Percentiles rank a stretch among this genome's conserved stretches.
Evolutionary conservation across 2,329 filamentous ascomycete species (phyloP).

Genomic region (Dryadomyces sulphureus): DNA sequence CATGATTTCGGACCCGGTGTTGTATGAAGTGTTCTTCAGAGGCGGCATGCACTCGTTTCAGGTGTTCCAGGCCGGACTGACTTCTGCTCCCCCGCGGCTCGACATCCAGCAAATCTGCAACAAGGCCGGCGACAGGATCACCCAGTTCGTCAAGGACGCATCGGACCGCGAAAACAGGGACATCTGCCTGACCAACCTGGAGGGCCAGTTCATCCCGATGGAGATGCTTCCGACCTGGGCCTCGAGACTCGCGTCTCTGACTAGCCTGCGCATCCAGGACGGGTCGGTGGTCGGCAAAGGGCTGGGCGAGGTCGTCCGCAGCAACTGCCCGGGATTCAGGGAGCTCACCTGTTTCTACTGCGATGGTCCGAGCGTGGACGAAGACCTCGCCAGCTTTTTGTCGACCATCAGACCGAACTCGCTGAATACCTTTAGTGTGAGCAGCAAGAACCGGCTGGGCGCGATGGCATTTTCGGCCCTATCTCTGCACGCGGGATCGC

Average conservation of each 20-base stretch:
- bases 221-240: constrained; percentile 42
- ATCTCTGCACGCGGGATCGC: constrained; percentile 21
- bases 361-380: constrained; percentile 32
- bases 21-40: constrained; percentile 23
- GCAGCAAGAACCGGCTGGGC: constrained; percentile 39
- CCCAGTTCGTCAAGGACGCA: constrained; percentile 28
- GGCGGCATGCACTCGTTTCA: constrained; percentile 22
- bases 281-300: constrained; percentile 42
- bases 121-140: constrained; percentile 42
- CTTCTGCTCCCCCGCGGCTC: constrained; percentile 15
- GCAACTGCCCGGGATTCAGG: constrained; percentile 45
- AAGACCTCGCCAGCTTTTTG: constrained; percentile 43
- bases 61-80: no score
- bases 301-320: constrained; percentile 35
- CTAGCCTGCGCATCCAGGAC: constrained; percentile 43
- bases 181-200: constrained; percentile 41
- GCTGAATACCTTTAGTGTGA: constrained; percentile 41
- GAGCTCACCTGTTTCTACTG: constrained; percentile 41
- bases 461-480: constrained; percentile 41
- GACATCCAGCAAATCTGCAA: constrained; percentile 22
- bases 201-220: constrained; percentile 33
- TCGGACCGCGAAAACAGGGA: constrained; percentile 26
- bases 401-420: constrained; percentile 38
- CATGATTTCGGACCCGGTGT: constrained; percentile 17
- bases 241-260: constrained; percentile 40